Conservation (phyloP, 192 early-diverging fungal species). For the Irineochytrium annulatum region DNA sequence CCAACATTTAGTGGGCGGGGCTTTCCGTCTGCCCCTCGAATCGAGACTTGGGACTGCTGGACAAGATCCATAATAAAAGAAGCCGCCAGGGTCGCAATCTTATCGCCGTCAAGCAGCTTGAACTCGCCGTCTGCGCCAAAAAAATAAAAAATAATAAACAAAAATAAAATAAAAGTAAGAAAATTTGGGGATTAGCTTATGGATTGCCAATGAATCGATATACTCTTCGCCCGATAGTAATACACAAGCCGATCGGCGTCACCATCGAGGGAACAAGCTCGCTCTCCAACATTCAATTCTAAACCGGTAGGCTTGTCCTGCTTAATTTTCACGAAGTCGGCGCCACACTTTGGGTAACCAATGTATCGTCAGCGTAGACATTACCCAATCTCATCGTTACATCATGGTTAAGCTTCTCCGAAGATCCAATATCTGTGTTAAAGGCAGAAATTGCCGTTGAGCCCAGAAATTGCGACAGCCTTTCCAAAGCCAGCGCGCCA, state of each 20-base stretch:
- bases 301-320: constrained; percentile 75
- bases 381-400: constrained; percentile 39
- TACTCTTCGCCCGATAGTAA: constrained; percentile 82
- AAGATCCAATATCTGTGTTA: constrained; percentile 70
- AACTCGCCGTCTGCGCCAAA: constrained; percentile 59
- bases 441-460: constrained; percentile 63
- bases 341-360: constrained; percentile 68
- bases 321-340: constrained; percentile 95
- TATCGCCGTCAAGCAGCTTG: constrained; percentile 96
- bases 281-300: constrained; percentile 57
- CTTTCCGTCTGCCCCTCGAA: constrained; percentile 26
- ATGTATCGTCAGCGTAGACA: background rate
- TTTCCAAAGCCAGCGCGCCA: constrained; percentile 83
- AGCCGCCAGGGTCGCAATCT: constrained; percentile 93
- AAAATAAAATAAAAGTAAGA: too few relatives aligned
- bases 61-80: constrained; percentile 91
- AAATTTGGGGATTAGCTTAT: background rate
- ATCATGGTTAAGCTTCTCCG: constrained; percentile 80
- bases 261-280: constrained; percentile 91
- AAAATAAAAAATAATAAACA: background rate
- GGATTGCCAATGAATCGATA: too few relatives aligned
- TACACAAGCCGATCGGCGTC: constrained; percentile 98
- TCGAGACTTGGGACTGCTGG: constrained; percentile 68
- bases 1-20: constrained; percentile 70
- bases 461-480: constrained; percentile 65